Conservation (phyloP, 169 alveolate genomes). For the Cryptosporidium canis region DNA sequence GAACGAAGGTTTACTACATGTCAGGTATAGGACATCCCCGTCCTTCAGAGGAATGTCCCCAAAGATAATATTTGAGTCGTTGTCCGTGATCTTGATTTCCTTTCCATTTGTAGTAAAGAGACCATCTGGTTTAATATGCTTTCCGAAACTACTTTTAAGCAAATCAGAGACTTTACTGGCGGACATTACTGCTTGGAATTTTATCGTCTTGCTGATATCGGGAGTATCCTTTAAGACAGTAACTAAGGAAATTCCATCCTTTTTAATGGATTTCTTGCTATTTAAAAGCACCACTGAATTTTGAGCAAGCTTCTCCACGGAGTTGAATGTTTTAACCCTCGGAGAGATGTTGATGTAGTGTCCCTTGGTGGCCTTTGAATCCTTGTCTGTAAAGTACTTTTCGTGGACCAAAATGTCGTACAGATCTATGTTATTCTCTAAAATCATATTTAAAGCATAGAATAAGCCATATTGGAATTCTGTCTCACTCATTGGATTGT, state of each 20-base stretch:
- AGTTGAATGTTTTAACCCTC: background rate
- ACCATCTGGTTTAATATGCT: slow-evolving; percentile 6
- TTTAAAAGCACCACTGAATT: slow-evolving; percentile 5
- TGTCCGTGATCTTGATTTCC: background rate
- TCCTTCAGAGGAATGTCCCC: background rate
- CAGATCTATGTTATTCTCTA: background rate
- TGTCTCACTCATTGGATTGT: background rate
- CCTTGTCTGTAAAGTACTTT: slow-evolving; percentile 7
- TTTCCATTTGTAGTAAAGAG: slow-evolving; percentile 43
- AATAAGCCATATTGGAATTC: background rate
- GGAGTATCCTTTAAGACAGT: slow-evolving; percentile 24
- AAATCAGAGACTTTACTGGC: background rate
- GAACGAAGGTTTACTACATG: background rate
- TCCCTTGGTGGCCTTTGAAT: background rate
- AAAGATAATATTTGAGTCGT: background rate
- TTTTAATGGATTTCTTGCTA: background rate
- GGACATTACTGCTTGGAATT: background rate
- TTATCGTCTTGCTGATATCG: background rate
- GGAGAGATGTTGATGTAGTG: slow-evolving; percentile 5
- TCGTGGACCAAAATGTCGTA: slow-evolving; percentile 25
- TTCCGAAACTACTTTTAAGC: slow-evolving; percentile 1
- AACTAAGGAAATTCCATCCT: background rate
- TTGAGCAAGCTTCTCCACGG: background rate
- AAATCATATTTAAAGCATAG: background rate
- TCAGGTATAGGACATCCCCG: slow-evolving; percentile 22